phyloP scores from a whole-genome alignment of 2,329 filamentous ascomycete genomes.

The Exophiala oligosperma region DNA sequence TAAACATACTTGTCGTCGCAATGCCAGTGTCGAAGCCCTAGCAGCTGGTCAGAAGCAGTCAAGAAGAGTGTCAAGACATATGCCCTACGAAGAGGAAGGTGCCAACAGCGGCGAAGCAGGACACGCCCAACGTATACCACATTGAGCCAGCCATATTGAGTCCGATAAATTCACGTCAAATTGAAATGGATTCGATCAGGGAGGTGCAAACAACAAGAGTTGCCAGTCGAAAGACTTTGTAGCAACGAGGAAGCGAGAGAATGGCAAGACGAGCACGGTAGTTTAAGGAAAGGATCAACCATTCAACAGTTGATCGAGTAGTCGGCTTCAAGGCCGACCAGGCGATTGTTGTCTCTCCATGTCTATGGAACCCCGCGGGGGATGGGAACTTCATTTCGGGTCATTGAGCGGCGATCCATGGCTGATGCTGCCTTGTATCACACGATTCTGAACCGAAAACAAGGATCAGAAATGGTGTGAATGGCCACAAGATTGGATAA shows the following conservation, averaged over 20 bases:
- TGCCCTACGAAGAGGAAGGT: slow-evolving; percentile 58
- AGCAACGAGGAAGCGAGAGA: background rate
- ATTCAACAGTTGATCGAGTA: too few relatives aligned
- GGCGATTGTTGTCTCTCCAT: background rate
- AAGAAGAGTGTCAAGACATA: background rate
- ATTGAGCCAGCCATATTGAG: slow-evolving; percentile 35
- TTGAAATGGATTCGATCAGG: background rate
- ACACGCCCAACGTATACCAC: slow-evolving; percentile 53
- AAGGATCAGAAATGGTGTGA: too few relatives aligned
- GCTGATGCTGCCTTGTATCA: background rate
- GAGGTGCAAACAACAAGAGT: background rate
- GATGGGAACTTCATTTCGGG: background rate
- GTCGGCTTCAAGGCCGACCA: background rate
- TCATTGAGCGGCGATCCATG: background rate
- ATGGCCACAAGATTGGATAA: background rate
- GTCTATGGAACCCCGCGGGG: background rate
- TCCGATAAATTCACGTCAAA: background rate
- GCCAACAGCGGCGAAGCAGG: slow-evolving; percentile 59
- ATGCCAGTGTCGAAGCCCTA: slow-evolving; percentile 63
- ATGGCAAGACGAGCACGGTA: background rate
- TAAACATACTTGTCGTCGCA: slow-evolving; percentile 51
- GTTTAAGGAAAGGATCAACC: background rate
- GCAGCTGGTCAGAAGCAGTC: background rate
- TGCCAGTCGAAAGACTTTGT: background rate
- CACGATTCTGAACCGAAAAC: too few relatives aligned